Evolutionary conservation across 352 stramenopile species (phyloP).

Genomic region (Pythium aphanidermatum): DNA sequence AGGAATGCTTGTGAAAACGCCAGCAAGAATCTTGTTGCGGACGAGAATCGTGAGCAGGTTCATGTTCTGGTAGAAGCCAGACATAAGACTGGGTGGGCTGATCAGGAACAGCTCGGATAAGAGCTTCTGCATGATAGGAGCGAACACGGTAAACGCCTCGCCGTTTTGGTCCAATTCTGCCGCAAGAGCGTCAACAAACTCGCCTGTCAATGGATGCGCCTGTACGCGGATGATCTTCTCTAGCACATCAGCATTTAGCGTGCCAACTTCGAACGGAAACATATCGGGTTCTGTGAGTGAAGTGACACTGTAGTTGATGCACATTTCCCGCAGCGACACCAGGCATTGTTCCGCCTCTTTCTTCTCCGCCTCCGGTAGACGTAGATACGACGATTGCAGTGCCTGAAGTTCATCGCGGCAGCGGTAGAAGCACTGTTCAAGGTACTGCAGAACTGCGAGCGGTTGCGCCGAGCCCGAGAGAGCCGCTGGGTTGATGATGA

Average conservation of each 20-base stretch:
- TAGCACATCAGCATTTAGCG: conserved; percentile 60
- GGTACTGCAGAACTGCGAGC: conserved; percentile 53
- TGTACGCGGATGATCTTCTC: conserved; percentile 65
- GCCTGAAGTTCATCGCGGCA: conserved; percentile 66
- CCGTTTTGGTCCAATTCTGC: conserved; percentile 44
- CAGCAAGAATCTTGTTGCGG: conserved; percentile 60
- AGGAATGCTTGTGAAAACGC: conserved; percentile 56
- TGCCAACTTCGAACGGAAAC: conserved; percentile 64
- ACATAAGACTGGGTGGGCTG: conserved; percentile 68
- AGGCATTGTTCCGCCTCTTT: conserved; percentile 44
- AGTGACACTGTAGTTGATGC: conserved; percentile 82
- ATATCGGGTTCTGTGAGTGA: conserved; percentile 80
- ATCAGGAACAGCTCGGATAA: conserved; percentile 75
- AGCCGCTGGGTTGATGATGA: conserved; percentile 46
- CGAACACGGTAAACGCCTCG: conserved; percentile 49
- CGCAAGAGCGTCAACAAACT: conserved; percentile 53
- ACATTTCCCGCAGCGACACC: conserved; percentile 59
- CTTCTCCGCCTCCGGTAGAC: conserved; percentile 41
- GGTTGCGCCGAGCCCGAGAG: conserved; percentile 46
- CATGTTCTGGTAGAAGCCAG: conserved; percentile 75
- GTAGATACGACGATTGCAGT: conserved; percentile 56
- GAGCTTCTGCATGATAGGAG: conserved; percentile 76
- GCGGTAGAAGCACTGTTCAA: conserved; percentile 72
- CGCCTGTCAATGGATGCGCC: conserved; percentile 39
- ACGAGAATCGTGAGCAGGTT: conserved; percentile 51